phyloP scores from a whole-genome alignment of 371 early-diverging fungal species.

The Mortierella sp. region DNA sequence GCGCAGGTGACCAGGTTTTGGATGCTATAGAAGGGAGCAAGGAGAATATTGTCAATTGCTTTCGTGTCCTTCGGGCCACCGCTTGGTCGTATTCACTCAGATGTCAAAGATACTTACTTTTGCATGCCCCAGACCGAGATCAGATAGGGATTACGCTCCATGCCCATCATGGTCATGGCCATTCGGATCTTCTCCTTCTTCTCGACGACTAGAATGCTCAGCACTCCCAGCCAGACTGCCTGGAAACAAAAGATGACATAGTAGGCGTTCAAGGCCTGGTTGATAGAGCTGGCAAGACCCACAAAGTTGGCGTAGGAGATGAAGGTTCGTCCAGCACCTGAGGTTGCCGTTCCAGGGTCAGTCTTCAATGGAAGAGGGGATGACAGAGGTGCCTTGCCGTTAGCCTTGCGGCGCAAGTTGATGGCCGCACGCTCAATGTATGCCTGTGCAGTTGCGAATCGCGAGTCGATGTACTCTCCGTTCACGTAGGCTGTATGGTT shows the following conservation, averaged over 20 bases:
- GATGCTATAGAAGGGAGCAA: conserved; percentile 4
- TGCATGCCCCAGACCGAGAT: conserved; percentile 47
- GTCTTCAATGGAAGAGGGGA: conserved; percentile 52
- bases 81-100: neutral
- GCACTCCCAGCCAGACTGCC: conserved; percentile 43
- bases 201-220: conserved; percentile 47
- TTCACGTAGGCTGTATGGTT: conserved; percentile 42
- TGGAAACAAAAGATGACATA: conserved; percentile 57
- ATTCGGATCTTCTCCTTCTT: conserved; percentile 42
- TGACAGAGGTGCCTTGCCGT: conserved; percentile 42
- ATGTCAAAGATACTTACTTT: conserved; percentile 31
- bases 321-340: conserved; percentile 41
- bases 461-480: conserved; percentile 25
- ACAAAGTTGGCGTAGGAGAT: conserved; percentile 51
- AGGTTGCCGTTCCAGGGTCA: conserved; percentile 13
- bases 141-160: conserved; percentile 44
- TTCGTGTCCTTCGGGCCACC: too few species aligned
- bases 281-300: conserved; percentile 33
- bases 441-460: conserved; percentile 54
- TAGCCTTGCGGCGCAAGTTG: conserved; percentile 53
- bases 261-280: conserved; percentile 38
- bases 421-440: conserved; percentile 58
- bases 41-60: neutral
- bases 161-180: conserved; percentile 56
- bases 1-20: conserved; percentile 46